phyloP scores from a whole-genome alignment of 306 rosid genomes.

The Castanea mollissima region DNA sequence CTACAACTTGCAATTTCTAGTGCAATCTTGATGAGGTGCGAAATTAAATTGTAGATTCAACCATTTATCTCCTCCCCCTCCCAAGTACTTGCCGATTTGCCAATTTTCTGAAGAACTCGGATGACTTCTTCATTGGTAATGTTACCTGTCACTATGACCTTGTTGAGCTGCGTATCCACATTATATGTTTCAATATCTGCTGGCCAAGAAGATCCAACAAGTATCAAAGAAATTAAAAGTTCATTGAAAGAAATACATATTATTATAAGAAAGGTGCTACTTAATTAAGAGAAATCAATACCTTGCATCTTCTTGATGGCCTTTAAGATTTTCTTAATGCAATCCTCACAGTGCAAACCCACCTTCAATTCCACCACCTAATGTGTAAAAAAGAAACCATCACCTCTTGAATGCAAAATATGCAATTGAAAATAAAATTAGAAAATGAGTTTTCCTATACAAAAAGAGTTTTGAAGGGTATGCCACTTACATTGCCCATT shows the following conservation, averaged over 20 bases:
- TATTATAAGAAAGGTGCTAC: background rate
- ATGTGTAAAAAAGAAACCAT: background rate
- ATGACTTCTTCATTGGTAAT: constrained; percentile 66
- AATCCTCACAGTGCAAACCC: constrained; percentile 76
- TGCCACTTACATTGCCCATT: constrained; percentile 54
- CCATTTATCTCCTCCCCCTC: constrained; percentile 30
- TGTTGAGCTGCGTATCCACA: constrained; percentile 61
- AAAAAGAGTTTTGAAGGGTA: background rate
- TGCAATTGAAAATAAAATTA: constrained; percentile 1
- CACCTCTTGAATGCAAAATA: background rate
- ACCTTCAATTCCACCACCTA: constrained; percentile 91
- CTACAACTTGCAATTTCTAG: background rate
- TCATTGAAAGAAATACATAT: background rate
- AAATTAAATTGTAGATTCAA: constrained; percentile 15
- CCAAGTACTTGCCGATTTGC: constrained; percentile 64
- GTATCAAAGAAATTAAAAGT: background rate
- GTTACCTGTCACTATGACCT: constrained; percentile 74
- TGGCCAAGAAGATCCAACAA: background rate
- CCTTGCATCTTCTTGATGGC: constrained; percentile 87
- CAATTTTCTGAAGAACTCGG: constrained; percentile 61
- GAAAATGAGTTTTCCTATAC: background rate
- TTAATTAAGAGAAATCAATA: background rate
- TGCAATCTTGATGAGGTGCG: background rate
- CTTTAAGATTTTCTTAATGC: constrained; percentile 84
- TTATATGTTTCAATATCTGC: constrained; percentile 82